phyloP scores from a whole-genome alignment of 768 basidiomycete genomes.

The Mycena polygramma region DNA sequence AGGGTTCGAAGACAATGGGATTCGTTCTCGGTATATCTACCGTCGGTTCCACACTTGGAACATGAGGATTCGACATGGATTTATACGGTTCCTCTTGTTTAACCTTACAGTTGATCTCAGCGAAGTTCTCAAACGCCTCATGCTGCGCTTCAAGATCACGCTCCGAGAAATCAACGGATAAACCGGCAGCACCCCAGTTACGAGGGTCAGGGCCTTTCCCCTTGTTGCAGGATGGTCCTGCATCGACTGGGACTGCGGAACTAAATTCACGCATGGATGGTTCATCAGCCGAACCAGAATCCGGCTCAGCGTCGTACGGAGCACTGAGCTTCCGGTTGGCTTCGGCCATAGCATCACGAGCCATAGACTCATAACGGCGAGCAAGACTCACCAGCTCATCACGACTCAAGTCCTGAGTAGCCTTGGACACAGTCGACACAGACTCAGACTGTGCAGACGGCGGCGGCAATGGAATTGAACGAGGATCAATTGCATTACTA shows the following conservation, averaged over 20 bases:
- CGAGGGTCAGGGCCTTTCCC: constrained; percentile 23
- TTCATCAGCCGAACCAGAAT: background rate
- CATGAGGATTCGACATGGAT: background rate
- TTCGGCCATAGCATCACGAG: constrained; percentile 13
- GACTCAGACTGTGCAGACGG: background rate
- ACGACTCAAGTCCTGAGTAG: constrained; percentile 13
- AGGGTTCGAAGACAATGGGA: constrained; percentile 6
- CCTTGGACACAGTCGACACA: constrained; percentile 11
- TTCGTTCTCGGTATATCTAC: no score
- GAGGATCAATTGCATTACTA: background rate
- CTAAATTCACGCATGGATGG: background rate
- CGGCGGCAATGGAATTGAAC: background rate
- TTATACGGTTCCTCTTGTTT: constrained; percentile 6
- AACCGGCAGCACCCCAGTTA: constrained; percentile 21
- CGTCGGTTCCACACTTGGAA: constrained; percentile 7
- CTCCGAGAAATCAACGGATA: constrained; percentile 8
- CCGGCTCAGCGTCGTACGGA: background rate
- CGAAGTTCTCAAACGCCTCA: constrained; percentile 10
- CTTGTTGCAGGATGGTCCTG: constrained; percentile 21
- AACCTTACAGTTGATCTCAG: constrained; percentile 16
- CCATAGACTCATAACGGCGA: constrained; percentile 15
- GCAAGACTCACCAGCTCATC: constrained; percentile 15
- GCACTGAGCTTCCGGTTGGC: constrained; percentile 10
- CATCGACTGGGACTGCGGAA: constrained; percentile 23
- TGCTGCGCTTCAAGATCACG: constrained; percentile 1